Evolutionary conservation across 768 basidiomycete species (phyloP).

Genomic region (Tulasnella calospora): DNA sequence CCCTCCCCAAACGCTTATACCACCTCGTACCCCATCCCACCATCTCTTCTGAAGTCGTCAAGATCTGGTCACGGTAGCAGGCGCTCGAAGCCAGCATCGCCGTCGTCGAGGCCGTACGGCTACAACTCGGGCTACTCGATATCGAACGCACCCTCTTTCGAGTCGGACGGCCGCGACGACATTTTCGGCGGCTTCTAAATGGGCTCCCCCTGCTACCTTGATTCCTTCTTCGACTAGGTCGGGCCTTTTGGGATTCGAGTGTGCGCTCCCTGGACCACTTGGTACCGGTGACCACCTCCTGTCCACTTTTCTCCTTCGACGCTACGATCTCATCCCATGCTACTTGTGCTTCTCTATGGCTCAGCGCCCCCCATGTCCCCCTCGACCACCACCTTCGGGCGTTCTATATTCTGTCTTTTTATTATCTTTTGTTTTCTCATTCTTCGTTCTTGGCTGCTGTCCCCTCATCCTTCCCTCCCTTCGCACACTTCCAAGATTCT

Average conservation of each 20-base stretch:
- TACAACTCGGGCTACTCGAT: slow-evolving; percentile 14
- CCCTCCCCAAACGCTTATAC: neutral
- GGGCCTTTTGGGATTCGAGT: neutral
- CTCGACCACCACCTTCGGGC: neutral
- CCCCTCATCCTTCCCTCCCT: neutral
- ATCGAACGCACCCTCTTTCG: neutral
- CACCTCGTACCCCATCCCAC: slow-evolving; percentile 4
- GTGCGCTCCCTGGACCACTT: neutral
- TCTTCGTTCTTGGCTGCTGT: neutral
- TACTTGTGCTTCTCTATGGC: neutral
- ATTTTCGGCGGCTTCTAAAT: slow-evolving; percentile 22
- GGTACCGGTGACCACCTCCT: slow-evolving; percentile 9
- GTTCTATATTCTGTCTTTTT: neutral
- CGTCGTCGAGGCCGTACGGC: neutral
- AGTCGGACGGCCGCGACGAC: slow-evolving; percentile 11
- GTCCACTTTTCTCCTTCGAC: neutral
- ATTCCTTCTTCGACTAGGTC: neutral
- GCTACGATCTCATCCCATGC: neutral
- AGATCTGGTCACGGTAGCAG: neutral
- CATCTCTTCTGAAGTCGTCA: slow-evolving; percentile 15
- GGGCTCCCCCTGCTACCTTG: neutral
- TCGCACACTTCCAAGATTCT: neutral
- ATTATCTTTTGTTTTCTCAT: neutral
- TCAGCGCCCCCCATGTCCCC: neutral
- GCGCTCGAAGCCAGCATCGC: neutral